Evolutionary conservation across 495 filamentous ascomycete genomes (phyloP), one percentile per base, ranked within the genome.

Genomic region (Filosporella fistucella): DNA sequence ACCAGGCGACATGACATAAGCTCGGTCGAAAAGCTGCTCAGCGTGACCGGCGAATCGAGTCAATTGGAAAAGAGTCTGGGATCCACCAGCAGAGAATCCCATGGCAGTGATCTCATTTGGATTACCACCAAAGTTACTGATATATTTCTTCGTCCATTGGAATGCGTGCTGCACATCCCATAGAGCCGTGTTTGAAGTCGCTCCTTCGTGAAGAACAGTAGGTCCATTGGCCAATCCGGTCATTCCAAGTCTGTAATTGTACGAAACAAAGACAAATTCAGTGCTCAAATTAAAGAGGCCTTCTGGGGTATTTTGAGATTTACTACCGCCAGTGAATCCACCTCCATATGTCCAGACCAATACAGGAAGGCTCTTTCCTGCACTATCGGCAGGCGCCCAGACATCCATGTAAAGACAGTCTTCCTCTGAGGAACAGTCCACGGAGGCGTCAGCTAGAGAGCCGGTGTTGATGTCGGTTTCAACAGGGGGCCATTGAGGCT

Each of bases 381-480:
- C 54, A 20, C 42, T 40, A 29, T 60, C 58, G 16, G 57, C 59
- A 17, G 63, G 66, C 0, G 58, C 61, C 52, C 58, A 73, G 16
- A 73, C 60, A 30, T 69, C 67, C 38, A 71, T 60, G 47, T 64
- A 70, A 17, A 71, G 56, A 36, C 67, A 69, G 54, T 70, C 65
- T 42, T 72, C 68, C 18, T 65, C 68, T 4, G 72, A 71, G 7
- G 54, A 34, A 18, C 62, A 61, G 36, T 68, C 78, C 60, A 53
- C 64, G 61, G 59, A 76, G 59, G 47, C 67, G 54, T 46, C 65
- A 39, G 42, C 75, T 63, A 62, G 72, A 14, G 61, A 70, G 12
- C 76, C 76, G 56, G 76, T 69, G 43, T 80, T 74, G 34, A 79
- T 54, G 4, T 56, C 67, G 0, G 67, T 60, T 42, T 75, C 65